phyloP scores from a whole-genome alignment of 2,329 filamentous ascomycete genomes.

The Pleurostoma richardsiae region DNA sequence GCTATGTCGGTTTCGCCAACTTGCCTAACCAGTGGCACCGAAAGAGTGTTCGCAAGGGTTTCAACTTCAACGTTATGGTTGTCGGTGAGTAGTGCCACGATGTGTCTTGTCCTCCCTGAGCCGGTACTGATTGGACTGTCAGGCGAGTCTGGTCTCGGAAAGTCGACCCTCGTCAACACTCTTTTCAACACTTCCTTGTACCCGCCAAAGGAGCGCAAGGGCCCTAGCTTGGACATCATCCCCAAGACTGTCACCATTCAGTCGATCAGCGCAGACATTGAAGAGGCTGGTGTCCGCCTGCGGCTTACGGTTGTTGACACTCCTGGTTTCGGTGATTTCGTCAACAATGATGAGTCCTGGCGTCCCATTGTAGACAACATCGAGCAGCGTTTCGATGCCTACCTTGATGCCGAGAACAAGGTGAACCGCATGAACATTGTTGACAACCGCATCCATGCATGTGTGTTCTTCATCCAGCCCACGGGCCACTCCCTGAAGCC shows the following conservation, averaged over 20 bases:
- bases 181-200: conserved; percentile 99
- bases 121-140: conserved; percentile 1
- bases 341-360: conserved; percentile 99
- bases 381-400: conserved; percentile 97
- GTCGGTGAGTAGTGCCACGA: conserved; percentile 66
- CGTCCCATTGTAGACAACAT: conserved; percentile 99
- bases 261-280: conserved; percentile 93
- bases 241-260: conserved; percentile 96
- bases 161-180: conserved; percentile 98
- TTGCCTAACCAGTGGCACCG: conserved; percentile 99
- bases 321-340: conserved; percentile 96
- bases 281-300: conserved; percentile 96
- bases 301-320: conserved; percentile 96
- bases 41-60: conserved; percentile 99
- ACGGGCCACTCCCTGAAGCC: conserved; percentile 98
- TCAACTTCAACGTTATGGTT: conserved; percentile 99
- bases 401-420: conserved; percentile 99
- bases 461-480: conserved; percentile 99
- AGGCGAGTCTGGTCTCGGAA: conserved; percentile 99
- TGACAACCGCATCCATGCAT: conserved; percentile 97
- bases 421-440: conserved; percentile 99
- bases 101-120: background rate
- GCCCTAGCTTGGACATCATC: conserved; percentile 94
- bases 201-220: conserved; percentile 97
- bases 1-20: conserved; percentile 98